phyloP scores from a whole-genome alignment of 108 stramenopile species.

The Nannochloropsis salina region DNA sequence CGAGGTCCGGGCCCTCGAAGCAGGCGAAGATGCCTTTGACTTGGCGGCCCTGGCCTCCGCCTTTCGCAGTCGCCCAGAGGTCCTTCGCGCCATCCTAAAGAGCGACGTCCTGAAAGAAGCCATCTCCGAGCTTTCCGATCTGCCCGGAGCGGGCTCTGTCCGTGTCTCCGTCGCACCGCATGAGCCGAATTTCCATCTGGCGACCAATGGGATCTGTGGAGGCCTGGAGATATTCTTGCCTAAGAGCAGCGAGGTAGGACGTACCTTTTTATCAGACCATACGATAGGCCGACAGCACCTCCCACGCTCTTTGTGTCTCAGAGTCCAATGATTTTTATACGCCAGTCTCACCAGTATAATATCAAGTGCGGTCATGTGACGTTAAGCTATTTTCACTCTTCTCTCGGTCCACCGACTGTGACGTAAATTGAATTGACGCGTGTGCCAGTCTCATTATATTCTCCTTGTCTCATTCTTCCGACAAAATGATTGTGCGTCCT shows the following conservation, averaged over 20 bases:
- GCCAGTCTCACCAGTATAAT: too few species aligned
- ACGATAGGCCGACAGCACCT: too few species aligned
- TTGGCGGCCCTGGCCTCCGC: conserved; percentile 48
- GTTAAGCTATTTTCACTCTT: background rate
- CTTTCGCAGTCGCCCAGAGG: conserved; percentile 37
- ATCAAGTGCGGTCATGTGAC: background rate
- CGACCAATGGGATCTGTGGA: conserved; percentile 27
- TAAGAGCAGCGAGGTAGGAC: background rate
- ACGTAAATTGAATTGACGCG: too few species aligned
- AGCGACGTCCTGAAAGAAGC: conserved; percentile 49
- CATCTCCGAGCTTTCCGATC: conserved; percentile 44
- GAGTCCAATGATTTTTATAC: too few species aligned
- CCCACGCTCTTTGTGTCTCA: too few species aligned
- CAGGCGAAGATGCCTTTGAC: conserved; percentile 50
- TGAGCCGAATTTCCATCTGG: conserved; percentile 41
- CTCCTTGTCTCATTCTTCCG: too few species aligned
- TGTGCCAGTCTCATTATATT: background rate
- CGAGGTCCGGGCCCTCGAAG: conserved; percentile 38
- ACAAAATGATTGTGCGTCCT: background rate
- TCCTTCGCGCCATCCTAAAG: conserved; percentile 42
- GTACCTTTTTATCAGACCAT: too few species aligned
- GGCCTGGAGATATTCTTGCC: background rate
- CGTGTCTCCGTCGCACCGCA: conserved; percentile 33
- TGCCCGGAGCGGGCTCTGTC: conserved; percentile 45
- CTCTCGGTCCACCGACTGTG: background rate